Base-by-base conservation (phyloP, 768 basidiomycete genomes). In the Leccinum disarticulatum region DNA sequence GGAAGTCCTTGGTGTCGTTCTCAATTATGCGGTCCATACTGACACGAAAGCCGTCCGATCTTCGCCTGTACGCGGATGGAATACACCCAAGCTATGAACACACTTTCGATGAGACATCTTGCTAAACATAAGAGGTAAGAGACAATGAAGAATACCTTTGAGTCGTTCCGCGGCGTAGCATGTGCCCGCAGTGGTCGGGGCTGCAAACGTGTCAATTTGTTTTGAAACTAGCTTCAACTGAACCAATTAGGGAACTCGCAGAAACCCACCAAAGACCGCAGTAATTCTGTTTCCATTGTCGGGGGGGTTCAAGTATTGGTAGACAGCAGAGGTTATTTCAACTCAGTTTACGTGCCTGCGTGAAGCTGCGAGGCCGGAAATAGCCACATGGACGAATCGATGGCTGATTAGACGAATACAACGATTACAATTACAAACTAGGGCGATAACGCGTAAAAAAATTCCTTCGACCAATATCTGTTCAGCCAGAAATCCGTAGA, bases 391-490 rank as follows among this genome's bases (percentile, higher is more conserved):
- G 33, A 33, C 11, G 33, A 33, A 46, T 46, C 43, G 43, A 41
- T 41, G 38, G 15, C 15, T 7, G 38, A 41, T 41, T 14, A 17
- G 17, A 10, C 9, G 10, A 46, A 22, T 8, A 19, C 17, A 25
- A 22, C 22, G 22, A 25, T 25, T 25, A 46, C 43, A 8, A 46
- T n/a, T n/a, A 46, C 43, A 46, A 11, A 46, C 10, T 19, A 46
- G 17, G 43, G 43, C 19, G 43, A 46, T 46, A 46, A 46, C 8
- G 43, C 43, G 8, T 56, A 56, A n/a, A 48, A 56, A 9, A 59
- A 55, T 6, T 55, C 48, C 30, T 59, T 59, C 1, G 30, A 55
- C 53, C 59, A 60, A 35, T 60, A 55, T 11, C 19, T 55, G 15
- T 55, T 55, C 11, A 33, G 11, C 33, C 33, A 33, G 11, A 33